These are phyloP conservation scores for Mycena metata DNA, from an alignment of 768 basidiomycete genomes.

Conservation along the genomic window DNA sequence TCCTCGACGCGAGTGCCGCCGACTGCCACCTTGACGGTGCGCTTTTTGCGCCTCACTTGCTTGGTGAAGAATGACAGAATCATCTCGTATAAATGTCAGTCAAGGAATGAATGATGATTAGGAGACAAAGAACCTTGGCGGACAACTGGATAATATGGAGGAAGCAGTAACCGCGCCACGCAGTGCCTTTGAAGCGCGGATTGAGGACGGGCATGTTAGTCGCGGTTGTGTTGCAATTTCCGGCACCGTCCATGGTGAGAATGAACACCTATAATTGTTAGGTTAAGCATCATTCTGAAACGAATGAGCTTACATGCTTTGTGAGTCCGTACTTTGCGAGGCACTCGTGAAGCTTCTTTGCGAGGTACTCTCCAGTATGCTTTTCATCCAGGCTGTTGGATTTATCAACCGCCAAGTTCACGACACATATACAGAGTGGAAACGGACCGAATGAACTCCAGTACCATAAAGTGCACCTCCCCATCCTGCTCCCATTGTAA, in stretches of 20 bases:
- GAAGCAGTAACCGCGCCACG: conserved; percentile 25
- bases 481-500: conserved; percentile 40
- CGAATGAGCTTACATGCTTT: conserved; percentile 24
- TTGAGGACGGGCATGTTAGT: neutral
- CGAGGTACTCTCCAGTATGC: conserved; percentile 39
- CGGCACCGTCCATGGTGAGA: conserved; percentile 15
- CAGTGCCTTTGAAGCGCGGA: conserved; percentile 17
- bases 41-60: conserved; percentile 11
- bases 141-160: conserved; percentile 17
- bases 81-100: too few species aligned
- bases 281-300: neutral
- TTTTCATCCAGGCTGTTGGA: conserved; percentile 26
- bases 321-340: conserved; percentile 30
- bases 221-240: conserved; percentile 14
- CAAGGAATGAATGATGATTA: too few species aligned
- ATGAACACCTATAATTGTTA: neutral
- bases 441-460: conserved; percentile 40
- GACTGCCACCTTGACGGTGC: conserved; percentile 18
- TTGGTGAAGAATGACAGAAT: conserved; percentile 18
- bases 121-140: too few species aligned
- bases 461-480: conserved; percentile 34
- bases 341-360: conserved; percentile 30
- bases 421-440: neutral
- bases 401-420: neutral
- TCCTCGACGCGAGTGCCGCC: conserved; percentile 1